Conservation (phyloP, 306 rosid species). For the Pterocarpus macrocarpus region DNA sequence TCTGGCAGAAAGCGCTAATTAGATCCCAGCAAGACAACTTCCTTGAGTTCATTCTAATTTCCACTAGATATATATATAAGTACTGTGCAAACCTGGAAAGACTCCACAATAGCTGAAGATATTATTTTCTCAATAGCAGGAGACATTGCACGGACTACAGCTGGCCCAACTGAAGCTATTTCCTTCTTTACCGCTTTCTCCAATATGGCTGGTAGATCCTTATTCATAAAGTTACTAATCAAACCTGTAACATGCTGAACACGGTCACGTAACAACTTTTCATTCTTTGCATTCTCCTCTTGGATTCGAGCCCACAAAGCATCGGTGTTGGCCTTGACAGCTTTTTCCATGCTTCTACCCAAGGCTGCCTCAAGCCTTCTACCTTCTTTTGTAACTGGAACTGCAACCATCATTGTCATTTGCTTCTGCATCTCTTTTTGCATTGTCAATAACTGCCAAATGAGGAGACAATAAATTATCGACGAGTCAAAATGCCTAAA, state of each 20-base stretch:
- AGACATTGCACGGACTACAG: slow-evolving; percentile 75
- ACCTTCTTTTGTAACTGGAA: slow-evolving; percentile 92
- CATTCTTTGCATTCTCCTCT: slow-evolving; percentile 89
- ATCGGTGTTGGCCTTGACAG: slow-evolving; percentile 78
- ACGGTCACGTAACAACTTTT: slow-evolving; percentile 75
- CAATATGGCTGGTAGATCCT: slow-evolving; percentile 78
- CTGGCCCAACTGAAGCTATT: slow-evolving; percentile 81
- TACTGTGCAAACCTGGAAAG: slow-evolving; percentile 84
- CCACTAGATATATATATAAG: slow-evolving; percentile 24
- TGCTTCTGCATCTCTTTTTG: slow-evolving; percentile 95
- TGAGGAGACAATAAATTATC: slow-evolving; percentile 18
- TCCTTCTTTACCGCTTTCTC: slow-evolving; percentile 94
- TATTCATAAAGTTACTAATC: slow-evolving; percentile 70
- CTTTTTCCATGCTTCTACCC: slow-evolving; percentile 83
- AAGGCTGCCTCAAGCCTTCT: slow-evolving; percentile 84
- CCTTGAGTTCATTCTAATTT: slow-evolving; percentile 35
- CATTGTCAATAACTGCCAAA: slow-evolving; percentile 73
- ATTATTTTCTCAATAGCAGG: slow-evolving; percentile 89
- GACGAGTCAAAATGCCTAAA: slow-evolving; percentile 35
- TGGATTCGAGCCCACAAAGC: slow-evolving; percentile 92
- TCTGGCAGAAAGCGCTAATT: slow-evolving; percentile 63
- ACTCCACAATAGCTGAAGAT: slow-evolving; percentile 75
- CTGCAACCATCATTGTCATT: slow-evolving; percentile 74
- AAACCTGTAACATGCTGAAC: slow-evolving; percentile 67
- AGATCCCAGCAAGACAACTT: slow-evolving; percentile 52